phyloP scores from a whole-genome alignment of 306 rosid genomes.

The Cicer judaicum region DNA sequence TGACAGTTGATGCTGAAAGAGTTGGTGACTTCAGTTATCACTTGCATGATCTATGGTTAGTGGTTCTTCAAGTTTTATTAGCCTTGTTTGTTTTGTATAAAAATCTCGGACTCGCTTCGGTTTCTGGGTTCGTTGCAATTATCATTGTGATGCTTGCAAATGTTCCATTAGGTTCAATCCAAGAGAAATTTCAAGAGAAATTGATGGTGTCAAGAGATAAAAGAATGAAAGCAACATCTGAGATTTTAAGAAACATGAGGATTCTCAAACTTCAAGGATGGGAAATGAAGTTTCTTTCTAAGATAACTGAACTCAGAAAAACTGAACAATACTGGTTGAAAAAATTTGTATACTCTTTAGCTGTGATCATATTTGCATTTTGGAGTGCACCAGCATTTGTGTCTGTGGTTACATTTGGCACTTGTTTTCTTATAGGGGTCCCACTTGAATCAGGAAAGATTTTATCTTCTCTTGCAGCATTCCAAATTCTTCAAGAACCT shows the following conservation, averaged over 20 bases:
- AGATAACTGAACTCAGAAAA: slow-evolving; percentile 49
- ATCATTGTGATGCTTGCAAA: slow-evolving; percentile 54
- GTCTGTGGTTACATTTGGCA: slow-evolving; percentile 54
- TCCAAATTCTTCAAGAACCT: slow-evolving; percentile 53
- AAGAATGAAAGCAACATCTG: slow-evolving; percentile 63
- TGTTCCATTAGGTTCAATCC: slow-evolving; percentile 54
- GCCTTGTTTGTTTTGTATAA: slow-evolving; percentile 53
- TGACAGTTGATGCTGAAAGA: slow-evolving; percentile 63
- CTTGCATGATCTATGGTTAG: slow-evolving; percentile 54
- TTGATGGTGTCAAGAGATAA: slow-evolving; percentile 62
- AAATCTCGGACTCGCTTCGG: slow-evolving; percentile 56
- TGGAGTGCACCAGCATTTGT: slow-evolving; percentile 61
- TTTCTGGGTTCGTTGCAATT: slow-evolving; percentile 53
- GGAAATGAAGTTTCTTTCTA: slow-evolving; percentile 65
- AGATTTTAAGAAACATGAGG: slow-evolving; percentile 65
- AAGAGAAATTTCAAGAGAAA: slow-evolving; percentile 52
- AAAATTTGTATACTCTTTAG: slow-evolving; percentile 44
- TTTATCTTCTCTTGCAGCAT: slow-evolving; percentile 61
- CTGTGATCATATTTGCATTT: slow-evolving; percentile 45
- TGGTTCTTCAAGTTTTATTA: slow-evolving; percentile 46
- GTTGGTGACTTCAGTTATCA: slow-evolving; percentile 46
- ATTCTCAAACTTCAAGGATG: slow-evolving; percentile 68
- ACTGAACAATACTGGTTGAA: slow-evolving; percentile 53
- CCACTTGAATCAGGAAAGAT: slow-evolving; percentile 63
- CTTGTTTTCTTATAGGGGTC: slow-evolving; percentile 51